Evolutionary conservation across 352 stramenopile species (phyloP).

Genomic region (Phytophthora sp.): DNA sequence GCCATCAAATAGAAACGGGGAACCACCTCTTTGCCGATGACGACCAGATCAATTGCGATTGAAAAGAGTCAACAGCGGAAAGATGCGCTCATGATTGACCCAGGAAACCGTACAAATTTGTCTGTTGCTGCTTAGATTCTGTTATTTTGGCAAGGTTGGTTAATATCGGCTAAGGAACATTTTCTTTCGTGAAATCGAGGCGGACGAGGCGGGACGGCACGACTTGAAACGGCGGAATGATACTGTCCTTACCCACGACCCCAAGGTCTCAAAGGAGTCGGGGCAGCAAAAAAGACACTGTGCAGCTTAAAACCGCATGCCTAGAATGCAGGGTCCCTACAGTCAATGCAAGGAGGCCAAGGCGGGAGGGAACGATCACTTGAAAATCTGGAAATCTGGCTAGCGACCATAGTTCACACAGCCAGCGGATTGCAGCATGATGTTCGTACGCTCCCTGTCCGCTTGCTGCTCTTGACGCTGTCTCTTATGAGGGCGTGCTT

Average conservation of each 20-base stretch:
- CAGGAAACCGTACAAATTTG: slow-evolving; percentile 6
- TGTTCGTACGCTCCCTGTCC: background rate
- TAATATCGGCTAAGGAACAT: background rate
- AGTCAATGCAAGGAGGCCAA: too few species aligned
- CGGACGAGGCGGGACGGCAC: slow-evolving; percentile 2
- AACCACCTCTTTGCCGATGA: too few species aligned
- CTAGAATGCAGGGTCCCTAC: too few species aligned
- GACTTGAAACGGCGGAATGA: background rate
- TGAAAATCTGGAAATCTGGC: slow-evolving; percentile 9
- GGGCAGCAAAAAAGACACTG: slow-evolving; percentile 16
- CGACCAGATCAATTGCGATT: slow-evolving; percentile 1
- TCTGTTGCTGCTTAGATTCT: background rate
- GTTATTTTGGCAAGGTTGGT: slow-evolving; percentile 1
- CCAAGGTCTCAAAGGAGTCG: too few species aligned
- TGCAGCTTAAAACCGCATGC: slow-evolving; percentile 2
- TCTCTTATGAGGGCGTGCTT: background rate
- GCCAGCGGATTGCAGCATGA: background rate
- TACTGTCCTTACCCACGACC: slow-evolving; percentile 8
- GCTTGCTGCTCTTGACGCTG: background rate
- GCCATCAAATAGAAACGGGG: slow-evolving; percentile 4
- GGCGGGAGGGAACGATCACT: slow-evolving; percentile 5
- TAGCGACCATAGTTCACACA: slow-evolving; percentile 1
- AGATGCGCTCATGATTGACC: background rate
- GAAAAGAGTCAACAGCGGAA: background rate
- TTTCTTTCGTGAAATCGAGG: slow-evolving; percentile 12